These are phyloP conservation scores for Ophiostoma sp. DNA, from an alignment of 2,329 filamentous ascomycete genomes.

Conservation along the genomic window DNA sequence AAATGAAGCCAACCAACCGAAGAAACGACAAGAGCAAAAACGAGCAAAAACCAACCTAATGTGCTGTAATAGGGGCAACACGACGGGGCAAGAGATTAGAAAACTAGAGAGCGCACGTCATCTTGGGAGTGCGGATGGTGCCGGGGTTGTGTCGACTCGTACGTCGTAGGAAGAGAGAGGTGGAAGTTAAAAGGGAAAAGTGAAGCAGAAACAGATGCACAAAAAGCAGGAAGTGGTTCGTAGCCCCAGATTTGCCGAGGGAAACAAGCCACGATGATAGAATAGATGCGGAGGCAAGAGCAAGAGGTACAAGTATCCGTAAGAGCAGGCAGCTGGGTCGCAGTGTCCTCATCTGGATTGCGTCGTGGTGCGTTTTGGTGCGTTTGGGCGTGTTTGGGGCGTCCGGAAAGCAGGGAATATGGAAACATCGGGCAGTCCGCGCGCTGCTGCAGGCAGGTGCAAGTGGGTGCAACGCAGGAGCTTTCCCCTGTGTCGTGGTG, in stretches of 20 bases:
- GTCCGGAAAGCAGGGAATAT: conserved; percentile 14
- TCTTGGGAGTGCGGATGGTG: conserved; percentile 9
- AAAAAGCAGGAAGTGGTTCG: conserved; percentile 13
- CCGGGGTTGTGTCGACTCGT: conserved; percentile 14
- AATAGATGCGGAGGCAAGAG: conserved; percentile 15
- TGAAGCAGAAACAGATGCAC: conserved; percentile 21
- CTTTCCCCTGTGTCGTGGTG: background rate
- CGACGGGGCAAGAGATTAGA: conserved; percentile 10
- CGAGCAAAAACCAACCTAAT: conserved; percentile 1
- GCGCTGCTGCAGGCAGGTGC: background rate
- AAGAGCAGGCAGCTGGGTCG: background rate
- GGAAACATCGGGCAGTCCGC: conserved; percentile 3
- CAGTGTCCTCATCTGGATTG: background rate
- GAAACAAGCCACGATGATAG: conserved; percentile 21
- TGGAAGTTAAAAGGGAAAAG: conserved; percentile 17
- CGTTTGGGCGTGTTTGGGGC: conserved; percentile 17
- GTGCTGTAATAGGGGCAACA: background rate
- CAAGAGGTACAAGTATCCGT: background rate
- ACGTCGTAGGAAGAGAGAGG: background rate
- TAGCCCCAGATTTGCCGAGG: conserved; percentile 16
- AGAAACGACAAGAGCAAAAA: background rate
- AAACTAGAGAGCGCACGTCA: conserved; percentile 27
- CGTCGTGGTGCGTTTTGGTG: background rate
- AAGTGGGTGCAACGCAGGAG: background rate
- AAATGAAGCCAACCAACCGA: background rate